Conservation (phyloP, 345 rosid species). For the Dimocarpus longan region DNA sequence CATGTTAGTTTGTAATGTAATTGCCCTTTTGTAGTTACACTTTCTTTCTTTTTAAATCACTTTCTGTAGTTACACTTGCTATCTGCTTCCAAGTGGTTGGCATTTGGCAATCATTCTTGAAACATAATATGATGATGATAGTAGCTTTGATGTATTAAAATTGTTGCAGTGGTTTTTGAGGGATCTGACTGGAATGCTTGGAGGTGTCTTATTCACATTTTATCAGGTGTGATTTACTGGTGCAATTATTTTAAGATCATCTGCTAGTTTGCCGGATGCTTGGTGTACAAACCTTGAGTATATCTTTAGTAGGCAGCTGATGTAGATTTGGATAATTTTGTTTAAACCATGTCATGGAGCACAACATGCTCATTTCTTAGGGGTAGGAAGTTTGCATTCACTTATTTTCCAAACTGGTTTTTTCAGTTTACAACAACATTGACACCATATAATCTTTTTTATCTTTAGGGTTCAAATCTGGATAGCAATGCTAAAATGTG, state of each 20-base stretch:
- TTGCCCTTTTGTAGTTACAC: background rate
- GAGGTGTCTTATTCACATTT: conserved; percentile 90
- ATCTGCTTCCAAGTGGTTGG: background rate
- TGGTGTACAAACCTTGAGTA: background rate
- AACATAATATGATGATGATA: background rate
- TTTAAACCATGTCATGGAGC: background rate
- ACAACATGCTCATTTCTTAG: background rate
- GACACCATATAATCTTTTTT: conserved; percentile 2
- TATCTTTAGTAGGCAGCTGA: background rate
- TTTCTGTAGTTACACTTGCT: background rate
- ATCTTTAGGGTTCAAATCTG: conserved; percentile 79
- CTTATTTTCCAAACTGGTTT: background rate
- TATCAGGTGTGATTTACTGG: conserved; percentile 58
- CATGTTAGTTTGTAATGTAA: background rate
- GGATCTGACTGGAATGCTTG: conserved; percentile 97
- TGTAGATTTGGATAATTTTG: background rate
- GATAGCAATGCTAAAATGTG: conserved; percentile 97
- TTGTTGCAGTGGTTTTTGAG: conserved; percentile 87
- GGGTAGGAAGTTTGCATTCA: background rate
- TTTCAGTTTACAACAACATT: background rate
- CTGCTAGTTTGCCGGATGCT: background rate
- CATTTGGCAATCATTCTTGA: background rate
- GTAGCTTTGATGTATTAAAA: conserved; percentile 2
- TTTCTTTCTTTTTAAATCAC: background rate
- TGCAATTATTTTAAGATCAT: background rate